A percentile compares a stretch with the other conserved stretches of the same genome.
phyloP scores from a whole-genome alignment of 2,329 filamentous ascomycete species.

The Mollisia scopiformis region DNA sequence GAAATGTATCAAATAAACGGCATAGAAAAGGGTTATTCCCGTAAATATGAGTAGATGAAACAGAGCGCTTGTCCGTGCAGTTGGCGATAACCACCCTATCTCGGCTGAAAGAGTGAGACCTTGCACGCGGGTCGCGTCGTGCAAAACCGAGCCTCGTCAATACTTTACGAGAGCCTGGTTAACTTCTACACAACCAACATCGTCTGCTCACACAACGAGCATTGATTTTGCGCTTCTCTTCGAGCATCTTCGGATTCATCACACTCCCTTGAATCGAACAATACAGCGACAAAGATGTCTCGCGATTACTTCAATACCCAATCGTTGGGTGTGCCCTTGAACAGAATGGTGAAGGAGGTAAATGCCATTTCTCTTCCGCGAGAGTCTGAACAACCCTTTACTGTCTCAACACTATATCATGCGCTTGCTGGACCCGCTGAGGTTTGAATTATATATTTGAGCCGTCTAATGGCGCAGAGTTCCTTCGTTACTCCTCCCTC shows the following conservation, averaged over 20 bases:
- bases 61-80: background rate
- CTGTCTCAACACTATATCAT: background rate
- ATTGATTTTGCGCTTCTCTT: background rate
- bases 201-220: background rate
- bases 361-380: conserved; percentile 27
- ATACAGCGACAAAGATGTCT: conserved; percentile 27
- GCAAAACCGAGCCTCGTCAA: background rate
- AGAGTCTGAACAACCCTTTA: background rate
- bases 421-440: background rate
- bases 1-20: background rate
- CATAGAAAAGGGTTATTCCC: background rate
- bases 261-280: background rate
- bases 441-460: background rate
- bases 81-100: background rate
- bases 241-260: background rate
- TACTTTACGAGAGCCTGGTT: background rate
- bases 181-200: background rate
- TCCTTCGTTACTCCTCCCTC: background rate
- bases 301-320: conserved; percentile 63
- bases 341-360: conserved; percentile 72
- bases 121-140: background rate
- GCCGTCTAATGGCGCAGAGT: background rate
- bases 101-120: conserved; percentile 3
- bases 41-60: background rate
- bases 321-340: conserved; percentile 67